Evolutionary conservation across 2,329 filamentous ascomycete genomes (phyloP).

Genomic region (Aspergillus nomiae): DNA sequence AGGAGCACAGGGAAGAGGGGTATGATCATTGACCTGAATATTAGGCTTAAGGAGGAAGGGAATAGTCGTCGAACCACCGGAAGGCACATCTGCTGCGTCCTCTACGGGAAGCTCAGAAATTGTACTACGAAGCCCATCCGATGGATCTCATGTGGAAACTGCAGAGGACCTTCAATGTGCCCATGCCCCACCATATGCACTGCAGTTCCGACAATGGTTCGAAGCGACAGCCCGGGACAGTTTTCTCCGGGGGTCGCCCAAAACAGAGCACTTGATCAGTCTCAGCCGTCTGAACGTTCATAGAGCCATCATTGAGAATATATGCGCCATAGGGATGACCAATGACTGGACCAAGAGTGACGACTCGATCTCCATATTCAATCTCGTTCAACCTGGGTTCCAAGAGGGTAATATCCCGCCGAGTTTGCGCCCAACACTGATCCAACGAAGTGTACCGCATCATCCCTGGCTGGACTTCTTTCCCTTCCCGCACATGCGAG

Average conservation of each 20-base stretch:
- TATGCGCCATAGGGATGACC: conserved; percentile 29
- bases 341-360: conserved; percentile 21
- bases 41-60: background rate
- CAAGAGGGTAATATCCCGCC: conserved; percentile 20
- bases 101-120: background rate
- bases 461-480: conserved; percentile 43
- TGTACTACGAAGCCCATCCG: background rate
- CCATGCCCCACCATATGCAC: conserved; percentile 5
- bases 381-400: background rate
- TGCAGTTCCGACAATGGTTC: background rate
- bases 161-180: conserved; percentile 2
- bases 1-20: background rate
- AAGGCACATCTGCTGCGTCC: background rate
- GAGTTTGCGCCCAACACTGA: conserved; percentile 36
- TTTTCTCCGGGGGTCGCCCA: conserved; percentile 4
- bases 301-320: conserved; percentile 33
- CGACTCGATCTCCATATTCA: conserved; percentile 29
- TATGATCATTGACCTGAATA: background rate
- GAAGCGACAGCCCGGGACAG: background rate
- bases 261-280: conserved; percentile 28
- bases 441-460: conserved; percentile 41
- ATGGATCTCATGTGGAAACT: background rate
- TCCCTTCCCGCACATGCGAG: conserved; percentile 38
- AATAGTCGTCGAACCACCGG: background rate
- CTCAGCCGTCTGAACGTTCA: conserved; percentile 40